Percentiles rank a stretch among this genome's conserved stretches.
Conservation (phyloP, 2,329 filamentous ascomycete genomes). For the Myriosclerotinia duriaeana region DNA sequence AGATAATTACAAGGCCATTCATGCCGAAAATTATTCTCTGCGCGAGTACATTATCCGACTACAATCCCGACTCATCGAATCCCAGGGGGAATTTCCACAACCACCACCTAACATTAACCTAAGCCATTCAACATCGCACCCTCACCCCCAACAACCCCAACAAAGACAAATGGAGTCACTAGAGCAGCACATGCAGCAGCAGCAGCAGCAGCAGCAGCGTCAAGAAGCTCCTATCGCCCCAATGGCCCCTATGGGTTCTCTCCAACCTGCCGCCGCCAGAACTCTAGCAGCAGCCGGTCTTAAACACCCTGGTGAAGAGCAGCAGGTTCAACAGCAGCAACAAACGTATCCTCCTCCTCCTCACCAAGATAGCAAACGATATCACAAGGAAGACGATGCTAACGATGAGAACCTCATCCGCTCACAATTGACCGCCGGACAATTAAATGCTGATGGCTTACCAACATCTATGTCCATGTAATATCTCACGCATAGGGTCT, state of each 20-base stretch:
- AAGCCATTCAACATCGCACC: constrained; percentile 57
- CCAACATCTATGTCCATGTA: constrained; percentile 33
- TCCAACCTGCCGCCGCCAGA: constrained; percentile 43
- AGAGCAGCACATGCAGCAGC: constrained; percentile 29
- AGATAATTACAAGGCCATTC: constrained; percentile 73
- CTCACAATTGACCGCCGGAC: constrained; percentile 47
- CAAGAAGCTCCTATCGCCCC: constrained; percentile 37
- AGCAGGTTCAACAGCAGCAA: constrained; percentile 31
- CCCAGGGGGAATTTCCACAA: constrained; percentile 78
- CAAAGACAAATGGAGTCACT: constrained; percentile 35
- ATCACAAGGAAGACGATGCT: constrained; percentile 44
- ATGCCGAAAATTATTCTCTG: constrained; percentile 85
- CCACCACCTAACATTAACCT: constrained; percentile 79
- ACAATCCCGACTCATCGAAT: constrained; percentile 81
- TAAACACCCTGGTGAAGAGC: constrained; percentile 35
- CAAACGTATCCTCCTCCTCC: constrained; percentile 13
- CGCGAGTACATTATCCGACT: constrained; percentile 91
- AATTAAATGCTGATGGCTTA: constrained; percentile 39
- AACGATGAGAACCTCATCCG: constrained; percentile 56
- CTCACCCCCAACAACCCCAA: constrained; percentile 40
- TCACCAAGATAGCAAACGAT: constrained; percentile 34
- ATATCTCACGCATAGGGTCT: constrained; percentile 13
- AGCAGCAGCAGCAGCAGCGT: constrained; percentile 22
- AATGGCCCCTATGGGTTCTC: constrained; percentile 41
- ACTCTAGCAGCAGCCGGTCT: constrained; percentile 40